These are phyloP conservation scores for Plantago ovata DNA, from an alignment of 257 asterid species.

Conservation along the genomic window DNA sequence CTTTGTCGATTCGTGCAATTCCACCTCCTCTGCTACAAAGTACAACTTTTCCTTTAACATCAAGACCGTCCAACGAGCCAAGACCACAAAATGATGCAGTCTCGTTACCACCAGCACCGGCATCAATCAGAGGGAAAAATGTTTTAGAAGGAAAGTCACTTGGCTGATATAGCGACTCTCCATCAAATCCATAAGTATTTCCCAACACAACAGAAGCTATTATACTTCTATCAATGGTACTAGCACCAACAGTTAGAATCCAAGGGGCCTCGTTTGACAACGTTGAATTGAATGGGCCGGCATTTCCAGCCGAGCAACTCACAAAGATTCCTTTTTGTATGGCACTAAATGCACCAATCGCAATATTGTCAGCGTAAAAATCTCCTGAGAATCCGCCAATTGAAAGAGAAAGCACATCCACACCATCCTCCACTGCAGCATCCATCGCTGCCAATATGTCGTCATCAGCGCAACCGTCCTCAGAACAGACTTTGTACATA, in stretches of 20 bases:
- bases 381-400: conserved; percentile 25
- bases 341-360: conserved; percentile 42
- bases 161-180: conserved; percentile 36
- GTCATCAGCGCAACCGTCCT: conserved; percentile 8
- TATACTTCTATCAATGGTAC: conserved; percentile 35
- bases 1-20: conserved; percentile 34
- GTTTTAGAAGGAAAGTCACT: conserved; percentile 15
- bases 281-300: conserved; percentile 25
- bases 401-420: conserved; percentile 37
- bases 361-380: conserved; percentile 28
- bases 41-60: conserved; percentile 38
- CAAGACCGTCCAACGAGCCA: conserved; percentile 20
- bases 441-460: conserved; percentile 44
- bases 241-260: conserved; percentile 43
- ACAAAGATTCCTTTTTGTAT: conserved; percentile 39
- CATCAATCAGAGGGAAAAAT: conserved; percentile 22
- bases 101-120: conserved; percentile 23
- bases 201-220: conserved; percentile 22
- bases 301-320: conserved; percentile 35
- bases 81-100: conserved; percentile 25
- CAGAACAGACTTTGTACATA: conserved; percentile 34
- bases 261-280: conserved; percentile 44
- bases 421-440: conserved; percentile 40
- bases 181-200: conserved; percentile 13
- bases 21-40: conserved; percentile 39